Evolutionary conservation across 1,139 yeast species (phyloP).

Genomic region (Suhomyces maxii): DNA sequence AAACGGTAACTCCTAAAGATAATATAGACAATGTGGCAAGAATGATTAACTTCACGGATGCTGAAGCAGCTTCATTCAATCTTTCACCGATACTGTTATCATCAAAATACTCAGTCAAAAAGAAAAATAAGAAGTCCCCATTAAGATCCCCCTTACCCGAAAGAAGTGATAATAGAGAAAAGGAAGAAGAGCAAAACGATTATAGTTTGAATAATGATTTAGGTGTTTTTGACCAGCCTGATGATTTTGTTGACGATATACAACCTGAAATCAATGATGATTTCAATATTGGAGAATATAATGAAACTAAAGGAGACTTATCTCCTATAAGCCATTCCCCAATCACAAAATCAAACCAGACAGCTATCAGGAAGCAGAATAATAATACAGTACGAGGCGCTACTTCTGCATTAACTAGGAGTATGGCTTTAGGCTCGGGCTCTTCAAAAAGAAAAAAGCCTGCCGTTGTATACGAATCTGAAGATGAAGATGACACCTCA

Average conservation of each 20-base stretch:
- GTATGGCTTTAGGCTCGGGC: conserved; percentile 41
- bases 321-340: conserved; percentile 9
- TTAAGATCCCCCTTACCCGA: conserved; percentile 37
- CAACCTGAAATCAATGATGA: conserved; percentile 5
- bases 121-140: conserved; percentile 32
- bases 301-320: not conserved
- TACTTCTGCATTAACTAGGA: conserved; percentile 34
- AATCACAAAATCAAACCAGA: conserved; percentile 3
- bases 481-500: conserved; percentile 22
- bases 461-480: conserved; percentile 13
- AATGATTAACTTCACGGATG: conserved; percentile 40
- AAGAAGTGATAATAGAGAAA: conserved; percentile 7
- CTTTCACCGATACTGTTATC: conserved; percentile 31
- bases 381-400: conserved; percentile 4
- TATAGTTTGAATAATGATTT: conserved; percentile 9
- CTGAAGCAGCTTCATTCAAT: conserved; percentile 37
- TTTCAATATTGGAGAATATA: not conserved
- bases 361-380: not conserved
- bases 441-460: conserved; percentile 14
- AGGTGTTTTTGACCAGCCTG: conserved; percentile 13
- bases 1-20: conserved; percentile 15
- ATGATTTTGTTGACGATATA: conserved; percentile 13
- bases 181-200: conserved; percentile 2
- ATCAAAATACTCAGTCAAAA: conserved; percentile 17
- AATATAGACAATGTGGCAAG: conserved; percentile 31